Evolutionary conservation across 805 yeast species (phyloP).

Genomic region (Candida manassasensis): DNA sequence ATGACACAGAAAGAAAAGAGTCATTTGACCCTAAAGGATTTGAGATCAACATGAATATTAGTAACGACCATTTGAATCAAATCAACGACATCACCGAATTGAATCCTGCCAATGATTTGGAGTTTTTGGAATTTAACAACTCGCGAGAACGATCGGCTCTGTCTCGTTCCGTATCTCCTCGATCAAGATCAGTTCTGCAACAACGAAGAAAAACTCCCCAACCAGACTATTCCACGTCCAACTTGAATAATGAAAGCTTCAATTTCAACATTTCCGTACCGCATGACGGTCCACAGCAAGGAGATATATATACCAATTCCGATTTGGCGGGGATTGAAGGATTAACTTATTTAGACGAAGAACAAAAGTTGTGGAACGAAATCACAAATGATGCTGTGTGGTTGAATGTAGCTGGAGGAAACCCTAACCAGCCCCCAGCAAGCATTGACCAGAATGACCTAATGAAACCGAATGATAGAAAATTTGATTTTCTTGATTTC

Average conservation of each 20-base stretch:
- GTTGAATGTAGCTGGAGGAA: slow-evolving; percentile 40
- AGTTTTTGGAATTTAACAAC: slow-evolving; percentile 18
- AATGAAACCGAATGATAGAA: slow-evolving; percentile 2
- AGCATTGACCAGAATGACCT: slow-evolving; percentile 5
- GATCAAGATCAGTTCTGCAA: not conserved
- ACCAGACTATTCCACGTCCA: slow-evolving; percentile 10
- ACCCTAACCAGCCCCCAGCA: slow-evolving; percentile 18
- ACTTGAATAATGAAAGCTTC: slow-evolving; percentile 15
- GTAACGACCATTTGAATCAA: slow-evolving; percentile 9
- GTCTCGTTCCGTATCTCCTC: not conserved
- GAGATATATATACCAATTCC: slow-evolving; percentile 30
- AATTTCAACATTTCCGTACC: slow-evolving; percentile 14
- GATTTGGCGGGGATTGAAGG: slow-evolving; percentile 43
- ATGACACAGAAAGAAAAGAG: slow-evolving; percentile 42
- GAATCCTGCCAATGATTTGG: slow-evolving; percentile 16
- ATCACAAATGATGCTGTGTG: slow-evolving; percentile 74
- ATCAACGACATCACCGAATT: slow-evolving; percentile 12
- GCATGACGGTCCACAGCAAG: slow-evolving; percentile 10
- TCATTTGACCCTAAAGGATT: slow-evolving; percentile 1
- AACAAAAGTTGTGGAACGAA: slow-evolving; percentile 66
- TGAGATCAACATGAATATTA: slow-evolving; percentile 7
- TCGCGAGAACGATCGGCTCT: not conserved
- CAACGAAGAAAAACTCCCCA: not conserved
- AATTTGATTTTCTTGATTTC: slow-evolving; percentile 1
- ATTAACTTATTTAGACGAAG: slow-evolving; percentile 37